Percentiles rank a stretch among this genome's conserved stretches.
These are phyloP conservation scores for Fusarium heterosporum DNA, from an alignment of 2,329 filamentous ascomycete genomes.

Conservation along the genomic window DNA sequence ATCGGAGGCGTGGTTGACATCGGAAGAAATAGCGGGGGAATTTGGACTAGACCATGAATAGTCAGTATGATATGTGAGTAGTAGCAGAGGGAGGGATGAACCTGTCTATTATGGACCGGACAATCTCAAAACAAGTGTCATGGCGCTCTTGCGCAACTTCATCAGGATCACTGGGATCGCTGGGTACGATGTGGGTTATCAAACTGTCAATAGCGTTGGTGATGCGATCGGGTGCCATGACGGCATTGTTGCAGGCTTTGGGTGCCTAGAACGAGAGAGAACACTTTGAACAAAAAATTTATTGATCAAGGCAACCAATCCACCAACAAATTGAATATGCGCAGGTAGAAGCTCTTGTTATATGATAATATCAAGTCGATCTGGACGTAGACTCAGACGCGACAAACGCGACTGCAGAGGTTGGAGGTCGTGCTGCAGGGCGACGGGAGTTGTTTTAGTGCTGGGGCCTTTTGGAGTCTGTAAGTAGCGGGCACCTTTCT, in stretches of 20 bases:
- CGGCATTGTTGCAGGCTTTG: slow-evolving; percentile 58
- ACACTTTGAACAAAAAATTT: background rate
- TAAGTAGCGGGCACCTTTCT: slow-evolving; percentile 41
- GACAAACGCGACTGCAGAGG: slow-evolving; percentile 48
- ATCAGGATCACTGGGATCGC: slow-evolving; percentile 73
- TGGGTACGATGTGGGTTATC: slow-evolving; percentile 78
- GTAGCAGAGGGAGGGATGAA: slow-evolving; percentile 42
- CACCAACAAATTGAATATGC: background rate
- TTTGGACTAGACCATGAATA: slow-evolving; percentile 54
- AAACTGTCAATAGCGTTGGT: slow-evolving; percentile 83
- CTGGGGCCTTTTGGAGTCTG: slow-evolving; percentile 1
- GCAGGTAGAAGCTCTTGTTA: background rate
- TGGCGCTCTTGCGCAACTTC: slow-evolving; percentile 76
- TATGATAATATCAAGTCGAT: slow-evolving; percentile 28
- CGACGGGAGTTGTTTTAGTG: slow-evolving; percentile 25
- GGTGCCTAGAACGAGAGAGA: slow-evolving; percentile 2
- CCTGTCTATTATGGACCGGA: slow-evolving; percentile 65
- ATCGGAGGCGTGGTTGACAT: slow-evolving; percentile 92
- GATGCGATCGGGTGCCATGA: slow-evolving; percentile 75
- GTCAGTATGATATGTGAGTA: slow-evolving; percentile 3
- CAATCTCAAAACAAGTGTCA: slow-evolving; percentile 68
- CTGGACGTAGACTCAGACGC: slow-evolving; percentile 33
- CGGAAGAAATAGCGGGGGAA: slow-evolving; percentile 69
- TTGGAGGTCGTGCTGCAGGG: slow-evolving; percentile 32
- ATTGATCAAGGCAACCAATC: background rate